phyloP scores from a whole-genome alignment of 495 filamentous ascomycete species.

The Penicillium robsamsonii region DNA sequence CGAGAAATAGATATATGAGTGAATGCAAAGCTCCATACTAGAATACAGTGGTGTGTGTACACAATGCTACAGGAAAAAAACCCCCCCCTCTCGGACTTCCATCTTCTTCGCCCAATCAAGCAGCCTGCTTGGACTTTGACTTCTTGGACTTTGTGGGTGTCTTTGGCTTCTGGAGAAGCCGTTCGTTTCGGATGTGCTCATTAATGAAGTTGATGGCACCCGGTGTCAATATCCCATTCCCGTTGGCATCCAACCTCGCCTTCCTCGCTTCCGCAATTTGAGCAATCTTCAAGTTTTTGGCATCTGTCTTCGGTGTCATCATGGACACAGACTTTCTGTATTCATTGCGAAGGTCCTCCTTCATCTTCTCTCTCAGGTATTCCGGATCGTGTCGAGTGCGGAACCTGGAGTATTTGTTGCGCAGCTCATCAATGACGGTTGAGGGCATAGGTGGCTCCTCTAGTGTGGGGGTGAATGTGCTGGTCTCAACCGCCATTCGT shows the following conservation, averaged over 20 bases:
- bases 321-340: slow-evolving; percentile 51
- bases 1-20: slow-evolving; percentile 17
- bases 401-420: slow-evolving; percentile 81
- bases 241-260: slow-evolving; percentile 32
- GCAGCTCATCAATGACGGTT: slow-evolving; percentile 79
- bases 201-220: slow-evolving; percentile 38
- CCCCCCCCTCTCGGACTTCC: neutral
- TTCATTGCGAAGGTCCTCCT: slow-evolving; percentile 58
- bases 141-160: slow-evolving; percentile 19
- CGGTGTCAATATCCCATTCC: slow-evolving; percentile 37
- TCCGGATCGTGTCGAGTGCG: slow-evolving; percentile 73
- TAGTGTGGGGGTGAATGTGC: slow-evolving; percentile 73
- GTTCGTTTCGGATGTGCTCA: slow-evolving; percentile 30
- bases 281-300: slow-evolving; percentile 20
- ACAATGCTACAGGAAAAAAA: slow-evolving; percentile 30
- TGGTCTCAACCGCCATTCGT: slow-evolving; percentile 69
- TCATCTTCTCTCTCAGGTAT: slow-evolving; percentile 51
- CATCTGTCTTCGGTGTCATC: slow-evolving; percentile 45
- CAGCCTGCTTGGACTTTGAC: slow-evolving; percentile 11
- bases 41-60: slow-evolving; percentile 42
- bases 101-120: slow-evolving; percentile 10
- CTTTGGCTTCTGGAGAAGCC: slow-evolving; percentile 1
- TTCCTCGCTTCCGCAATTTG: slow-evolving; percentile 27
- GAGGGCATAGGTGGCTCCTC: slow-evolving; percentile 74
- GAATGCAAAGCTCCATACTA: slow-evolving; percentile 37